Evolutionary conservation across 768 basidiomycete species (phyloP).

Genomic region (Lepiota subincarnata): DNA sequence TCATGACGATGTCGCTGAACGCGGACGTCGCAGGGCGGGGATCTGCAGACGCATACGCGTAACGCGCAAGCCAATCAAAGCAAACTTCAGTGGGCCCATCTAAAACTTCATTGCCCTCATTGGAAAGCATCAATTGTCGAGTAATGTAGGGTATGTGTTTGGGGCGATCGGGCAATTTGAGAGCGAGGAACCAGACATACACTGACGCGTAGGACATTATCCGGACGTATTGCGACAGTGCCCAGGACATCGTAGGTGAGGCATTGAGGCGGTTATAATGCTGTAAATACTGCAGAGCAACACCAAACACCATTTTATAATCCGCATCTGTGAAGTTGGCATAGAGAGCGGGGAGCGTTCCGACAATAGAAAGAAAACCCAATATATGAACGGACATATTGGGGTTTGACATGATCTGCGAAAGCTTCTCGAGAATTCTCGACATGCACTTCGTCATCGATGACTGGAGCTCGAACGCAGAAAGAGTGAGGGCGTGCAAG

Average conservation of each 20-base stretch:
- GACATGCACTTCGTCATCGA: constrained; percentile 79
- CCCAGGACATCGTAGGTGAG: constrained; percentile 68
- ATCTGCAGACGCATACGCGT: constrained; percentile 91
- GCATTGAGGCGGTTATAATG: constrained; percentile 70
- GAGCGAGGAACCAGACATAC: constrained; percentile 91
- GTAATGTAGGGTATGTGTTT: constrained; percentile 83
- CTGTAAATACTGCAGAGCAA: constrained; percentile 90
- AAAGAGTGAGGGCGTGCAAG: constrained; percentile 83
- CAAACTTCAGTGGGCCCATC: constrained; percentile 95
- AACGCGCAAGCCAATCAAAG: constrained; percentile 95
- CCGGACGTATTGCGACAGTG: constrained; percentile 87
- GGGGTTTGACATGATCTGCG: constrained; percentile 91
- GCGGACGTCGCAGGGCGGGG: constrained; percentile 81
- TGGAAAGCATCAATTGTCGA: constrained; percentile 79
- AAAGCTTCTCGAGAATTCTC: constrained; percentile 79
- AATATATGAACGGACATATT: constrained; percentile 96
- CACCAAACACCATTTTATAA: constrained; percentile 91
- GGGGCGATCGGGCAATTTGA: constrained; percentile 78
- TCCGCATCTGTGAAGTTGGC: constrained; percentile 89
- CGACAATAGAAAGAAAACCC: constrained; percentile 84
- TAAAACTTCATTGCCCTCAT: constrained; percentile 64
- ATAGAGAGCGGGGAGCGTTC: constrained; percentile 73
- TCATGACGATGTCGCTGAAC: constrained; percentile 76
- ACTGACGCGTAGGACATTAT: constrained; percentile 87
- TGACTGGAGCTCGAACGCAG: constrained; percentile 80